phyloP scores from a whole-genome alignment of 192 early-diverging fungal genomes.

The Polychytrium aggregatum region DNA sequence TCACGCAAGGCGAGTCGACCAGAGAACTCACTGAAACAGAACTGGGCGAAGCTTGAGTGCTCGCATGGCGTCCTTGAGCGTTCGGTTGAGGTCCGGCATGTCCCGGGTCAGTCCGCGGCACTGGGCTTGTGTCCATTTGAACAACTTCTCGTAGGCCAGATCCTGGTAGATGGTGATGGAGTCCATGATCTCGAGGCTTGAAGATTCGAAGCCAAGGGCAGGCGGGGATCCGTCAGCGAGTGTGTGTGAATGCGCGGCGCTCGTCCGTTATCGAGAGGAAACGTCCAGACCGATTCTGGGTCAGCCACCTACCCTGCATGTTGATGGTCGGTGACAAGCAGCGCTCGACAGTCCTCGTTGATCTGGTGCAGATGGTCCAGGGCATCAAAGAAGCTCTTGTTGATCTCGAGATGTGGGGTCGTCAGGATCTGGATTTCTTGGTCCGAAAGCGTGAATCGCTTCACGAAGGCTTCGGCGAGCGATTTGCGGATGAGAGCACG shows the following conservation, averaged over 20 bases:
- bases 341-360: conserved; percentile 56
- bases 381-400: conserved; percentile 57
- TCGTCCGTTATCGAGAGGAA: no score
- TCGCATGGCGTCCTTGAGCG: conserved; percentile 52
- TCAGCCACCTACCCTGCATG: conserved; percentile 47
- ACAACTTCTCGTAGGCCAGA: conserved; percentile 61
- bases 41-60: conserved; percentile 59
- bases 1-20: no score
- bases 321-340: conserved; percentile 66
- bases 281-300: no score
- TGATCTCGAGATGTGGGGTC: conserved; percentile 34
- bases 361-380: conserved; percentile 57
- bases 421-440: conserved; percentile 50
- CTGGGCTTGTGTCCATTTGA: conserved; percentile 62
- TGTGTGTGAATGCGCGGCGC: no score
- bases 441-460: conserved; percentile 60
- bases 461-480: conserved; percentile 54
- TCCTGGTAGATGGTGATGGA: conserved; percentile 57
- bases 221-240: no score
- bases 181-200: conserved; percentile 67
- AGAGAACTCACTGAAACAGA: conserved; percentile 53
- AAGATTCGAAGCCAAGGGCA: neutral
- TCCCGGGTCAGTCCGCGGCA: conserved; percentile 55
- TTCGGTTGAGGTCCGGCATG: conserved; percentile 51
- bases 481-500: conserved; percentile 40